Base-by-base conservation (phyloP, 352 stramenopile genomes). In the Pythium phragmitis region DNA sequence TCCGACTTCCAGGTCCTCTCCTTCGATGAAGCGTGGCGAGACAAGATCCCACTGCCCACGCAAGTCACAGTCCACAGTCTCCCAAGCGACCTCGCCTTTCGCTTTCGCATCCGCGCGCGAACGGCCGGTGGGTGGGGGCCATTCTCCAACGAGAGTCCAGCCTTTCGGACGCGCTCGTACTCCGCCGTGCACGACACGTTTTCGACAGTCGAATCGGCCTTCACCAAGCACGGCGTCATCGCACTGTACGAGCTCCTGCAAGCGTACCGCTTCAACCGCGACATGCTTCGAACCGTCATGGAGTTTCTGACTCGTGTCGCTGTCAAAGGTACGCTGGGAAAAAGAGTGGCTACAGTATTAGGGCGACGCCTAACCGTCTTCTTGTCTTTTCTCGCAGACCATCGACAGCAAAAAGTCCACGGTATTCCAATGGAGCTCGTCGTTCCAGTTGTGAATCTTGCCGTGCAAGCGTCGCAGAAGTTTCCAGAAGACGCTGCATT, bases 71-170 rank as follows among this genome's bases (percentile, higher is more conserved):
- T 77, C 0, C 66, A 70, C 28, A 81, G 80, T 1, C 62, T 92
- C 14, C 33, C 30, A 6, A 66, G 65, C 7, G 82, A 92, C 33
- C 71, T 69, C 16, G 63, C 64, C 4, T 91, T 86, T 57, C 76
- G 80, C 46, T 90, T 92, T 52, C 80, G 82, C 46, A 70, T 80
- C 36, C 77, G 80, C 21, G 85, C 85, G 19, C 60, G 78, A 12
- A 83, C 70, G 37, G 74, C 74, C 23, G 82, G 85, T 0, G 85
- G 82, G 1, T 93, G 82, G 85, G 80, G 82, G 0, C 74, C 78
- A 12, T 89, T 86, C 52, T 91, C 80, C 0, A n/a, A n/a, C 1
- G 21, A 58, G 3, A 80, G 69, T 9, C 14, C 45, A 23, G 59
- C 60, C 11, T 79, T 86, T 59, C 70, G 79, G 11, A 91, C 84